These are phyloP conservation scores for Penicillium expansum DNA, from an alignment of 2,329 filamentous ascomycete genomes.

Conservation along the genomic window DNA sequence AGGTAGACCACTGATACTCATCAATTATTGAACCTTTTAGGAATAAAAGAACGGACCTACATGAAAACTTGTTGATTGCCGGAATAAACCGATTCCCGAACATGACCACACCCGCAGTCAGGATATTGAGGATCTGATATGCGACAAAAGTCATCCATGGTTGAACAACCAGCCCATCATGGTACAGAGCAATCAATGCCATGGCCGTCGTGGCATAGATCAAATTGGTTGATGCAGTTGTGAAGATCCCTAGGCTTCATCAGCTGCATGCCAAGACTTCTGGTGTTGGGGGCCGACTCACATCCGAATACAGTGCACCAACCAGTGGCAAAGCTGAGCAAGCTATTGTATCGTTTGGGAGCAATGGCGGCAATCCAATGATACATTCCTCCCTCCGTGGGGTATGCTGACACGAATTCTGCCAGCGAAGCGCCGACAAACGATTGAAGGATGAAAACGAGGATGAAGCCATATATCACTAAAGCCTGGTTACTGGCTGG, in stretches of 20 bases:
- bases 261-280: background rate
- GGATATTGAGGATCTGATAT: slow-evolving; percentile 40
- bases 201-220: slow-evolving; percentile 46
- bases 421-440: slow-evolving; percentile 48
- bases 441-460: slow-evolving; percentile 48
- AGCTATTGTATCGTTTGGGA: slow-evolving; percentile 39
- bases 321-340: slow-evolving; percentile 48
- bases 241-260: slow-evolving; percentile 43
- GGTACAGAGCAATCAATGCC: slow-evolving; percentile 45
- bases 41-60: slow-evolving; percentile 16
- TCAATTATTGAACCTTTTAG: background rate
- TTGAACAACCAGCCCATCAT: slow-evolving; percentile 41
- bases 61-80: slow-evolving; percentile 45
- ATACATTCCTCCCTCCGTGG: slow-evolving; percentile 52
- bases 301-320: slow-evolving; percentile 46
- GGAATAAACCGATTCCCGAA: slow-evolving; percentile 50
- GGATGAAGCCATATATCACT: slow-evolving; percentile 53
- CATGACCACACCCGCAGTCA: slow-evolving; percentile 48
- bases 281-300: slow-evolving; percentile 7
- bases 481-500: slow-evolving; percentile 13
- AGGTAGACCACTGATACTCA: slow-evolving; percentile 41
- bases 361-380: slow-evolving; percentile 52
- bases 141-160: slow-evolving; percentile 51
- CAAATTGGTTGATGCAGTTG: slow-evolving; percentile 46
- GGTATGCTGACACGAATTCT: slow-evolving; percentile 51